phyloP scores from a whole-genome alignment of 371 early-diverging fungal genomes.

The Mucor saturninus region DNA sequence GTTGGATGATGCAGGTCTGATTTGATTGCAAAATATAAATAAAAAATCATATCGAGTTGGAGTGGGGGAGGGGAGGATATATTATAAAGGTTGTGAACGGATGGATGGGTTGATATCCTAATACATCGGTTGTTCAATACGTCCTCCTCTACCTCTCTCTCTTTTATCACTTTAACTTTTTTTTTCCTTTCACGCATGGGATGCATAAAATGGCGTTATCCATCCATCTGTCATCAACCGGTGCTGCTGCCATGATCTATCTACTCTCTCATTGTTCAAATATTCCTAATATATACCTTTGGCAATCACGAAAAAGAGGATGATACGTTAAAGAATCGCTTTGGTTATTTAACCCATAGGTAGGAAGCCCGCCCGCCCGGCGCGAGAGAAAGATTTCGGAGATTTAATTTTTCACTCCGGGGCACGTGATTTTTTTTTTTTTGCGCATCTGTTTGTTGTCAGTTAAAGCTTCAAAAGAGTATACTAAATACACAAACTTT shows the following conservation, averaged over 20 bases:
- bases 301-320: conserved; percentile 32
- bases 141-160: too few relatives aligned
- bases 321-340: conserved; percentile 21
- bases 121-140: background rate
- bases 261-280: conserved; percentile 4
- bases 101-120: conserved; percentile 1
- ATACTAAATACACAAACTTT: too few relatives aligned
- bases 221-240: conserved; percentile 7
- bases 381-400: background rate
- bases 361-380: conserved; percentile 1
- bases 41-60: background rate
- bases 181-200: background rate
- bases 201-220: background rate
- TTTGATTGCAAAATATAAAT: background rate
- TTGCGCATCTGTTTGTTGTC: too few relatives aligned
- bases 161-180: background rate
- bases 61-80: too few relatives aligned
- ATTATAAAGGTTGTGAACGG: background rate
- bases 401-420: background rate
- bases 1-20: background rate
- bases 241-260: background rate
- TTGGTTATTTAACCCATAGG: conserved; percentile 15
- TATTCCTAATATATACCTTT: conserved; percentile 27
- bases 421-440: background rate
- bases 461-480: too few relatives aligned